Evolutionary conservation across 2,329 filamentous ascomycete genomes (phyloP).

Genomic region (Fusarium subglutinans): DNA sequence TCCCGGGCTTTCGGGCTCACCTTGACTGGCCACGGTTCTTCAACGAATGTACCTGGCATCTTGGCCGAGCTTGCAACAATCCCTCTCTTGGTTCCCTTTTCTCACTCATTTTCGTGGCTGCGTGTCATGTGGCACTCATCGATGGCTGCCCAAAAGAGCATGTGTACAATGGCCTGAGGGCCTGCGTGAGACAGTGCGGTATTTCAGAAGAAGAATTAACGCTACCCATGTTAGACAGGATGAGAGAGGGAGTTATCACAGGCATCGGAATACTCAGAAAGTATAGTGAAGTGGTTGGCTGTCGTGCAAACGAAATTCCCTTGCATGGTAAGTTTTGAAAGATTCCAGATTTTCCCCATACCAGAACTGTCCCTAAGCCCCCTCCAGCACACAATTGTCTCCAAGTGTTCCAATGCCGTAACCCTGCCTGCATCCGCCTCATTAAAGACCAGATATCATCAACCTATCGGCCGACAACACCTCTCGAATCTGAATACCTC

Average conservation of each 20-base stretch:
- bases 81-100: conserved; percentile 21
- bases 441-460: neutral
- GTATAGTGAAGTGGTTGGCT: conserved; percentile 6
- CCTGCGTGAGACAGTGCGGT: conserved; percentile 10
- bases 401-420: conserved; percentile 9
- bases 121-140: conserved; percentile 12
- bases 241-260: conserved; percentile 12
- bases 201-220: conserved; percentile 12
- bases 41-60: conserved; percentile 5
- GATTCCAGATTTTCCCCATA: neutral
- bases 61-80: neutral
- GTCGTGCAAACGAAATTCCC: conserved; percentile 28
- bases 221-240: neutral
- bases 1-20: neutral
- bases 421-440: neutral
- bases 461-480: conserved; percentile 13
- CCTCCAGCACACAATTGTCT: conserved; percentile 7
- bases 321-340: conserved; percentile 15
- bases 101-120: conserved; percentile 17
- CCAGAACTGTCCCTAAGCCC: neutral
- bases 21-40: conserved; percentile 13
- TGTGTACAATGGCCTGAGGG: neutral
- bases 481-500: conserved; percentile 8
- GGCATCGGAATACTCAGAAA: conserved; percentile 18
- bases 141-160: conserved; percentile 5